Percentiles rank a stretch among this genome's conserved stretches.
Conservation (phyloP, 2,329 filamentous ascomycete species). For the Mollisia scopiformis region DNA sequence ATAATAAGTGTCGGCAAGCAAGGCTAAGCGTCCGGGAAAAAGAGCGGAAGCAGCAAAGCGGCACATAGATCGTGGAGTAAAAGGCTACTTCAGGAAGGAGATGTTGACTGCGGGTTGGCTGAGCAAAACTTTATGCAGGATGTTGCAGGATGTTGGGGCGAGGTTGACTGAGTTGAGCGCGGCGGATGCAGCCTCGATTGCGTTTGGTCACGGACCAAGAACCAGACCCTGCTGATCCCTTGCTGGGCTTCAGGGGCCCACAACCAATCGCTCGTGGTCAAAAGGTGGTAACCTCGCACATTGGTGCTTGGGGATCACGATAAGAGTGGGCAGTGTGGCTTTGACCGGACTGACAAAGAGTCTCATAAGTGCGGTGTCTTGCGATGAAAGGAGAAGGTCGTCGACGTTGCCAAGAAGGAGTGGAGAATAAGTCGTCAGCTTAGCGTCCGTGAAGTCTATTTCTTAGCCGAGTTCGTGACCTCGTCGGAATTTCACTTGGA, state of each 20-base stretch:
- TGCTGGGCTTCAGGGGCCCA: neutral
- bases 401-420: neutral
- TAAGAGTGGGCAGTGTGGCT: neutral
- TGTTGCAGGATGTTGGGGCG: neutral
- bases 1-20: neutral
- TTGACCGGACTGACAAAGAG: neutral
- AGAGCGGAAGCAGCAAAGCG: neutral
- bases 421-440: neutral
- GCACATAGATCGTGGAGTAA: neutral
- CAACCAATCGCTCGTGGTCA: neutral
- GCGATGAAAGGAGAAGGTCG: neutral
- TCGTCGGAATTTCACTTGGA: too few species aligned
- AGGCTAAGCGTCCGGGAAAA: neutral
- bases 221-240: neutral
- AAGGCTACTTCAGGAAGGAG: neutral
- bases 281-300: neutral
- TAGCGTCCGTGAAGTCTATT: neutral
- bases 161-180: neutral
- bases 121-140: too few species aligned
- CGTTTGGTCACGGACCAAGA: neutral
- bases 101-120: neutral
- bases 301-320: neutral
- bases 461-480: neutral
- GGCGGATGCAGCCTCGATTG: constrained; percentile 1
- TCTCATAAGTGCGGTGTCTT: neutral